Evolutionary conservation across 345 rosid species (phyloP).

Genomic region (Nephelium lappaceum): DNA sequence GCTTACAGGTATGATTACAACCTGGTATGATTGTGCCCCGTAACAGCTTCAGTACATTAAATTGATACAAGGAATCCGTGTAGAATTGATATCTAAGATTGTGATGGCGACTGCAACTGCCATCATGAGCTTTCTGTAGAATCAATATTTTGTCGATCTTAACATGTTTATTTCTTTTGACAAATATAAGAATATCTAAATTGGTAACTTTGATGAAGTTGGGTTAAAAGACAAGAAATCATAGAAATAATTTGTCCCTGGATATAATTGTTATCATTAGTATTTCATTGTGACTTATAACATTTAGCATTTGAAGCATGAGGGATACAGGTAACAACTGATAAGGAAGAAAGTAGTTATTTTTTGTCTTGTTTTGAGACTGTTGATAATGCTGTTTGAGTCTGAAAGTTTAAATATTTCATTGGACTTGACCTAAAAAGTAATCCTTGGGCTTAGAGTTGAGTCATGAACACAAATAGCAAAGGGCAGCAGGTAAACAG

Average conservation of each 20-base stretch:
- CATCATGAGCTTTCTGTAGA: not conserved
- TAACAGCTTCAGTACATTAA: not conserved
- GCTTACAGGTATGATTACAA: constrained; percentile 58
- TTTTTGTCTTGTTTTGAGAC: not conserved
- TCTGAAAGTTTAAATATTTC: not conserved
- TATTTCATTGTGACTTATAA: not conserved
- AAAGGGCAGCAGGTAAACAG: not conserved
- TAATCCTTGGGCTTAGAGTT: not conserved
- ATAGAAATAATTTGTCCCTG: not conserved
- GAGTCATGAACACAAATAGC: not conserved
- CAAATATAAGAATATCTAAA: not conserved
- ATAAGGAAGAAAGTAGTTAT: not conserved
- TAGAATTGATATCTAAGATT: not conserved
- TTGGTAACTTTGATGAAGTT: not conserved
- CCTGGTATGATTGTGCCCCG: not conserved
- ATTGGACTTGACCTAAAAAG: not conserved
- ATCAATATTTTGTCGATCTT: not conserved
- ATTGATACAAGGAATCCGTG: not conserved
- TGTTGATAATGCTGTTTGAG: not conserved
- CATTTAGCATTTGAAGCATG: not conserved
- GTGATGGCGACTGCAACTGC: not conserved
- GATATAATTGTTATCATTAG: not conserved
- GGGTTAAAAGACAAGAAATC: not conserved
- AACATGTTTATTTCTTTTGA: not conserved
- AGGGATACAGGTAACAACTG: not conserved